phyloP scores from a whole-genome alignment of 768 basidiomycete species.

The Mycena belliarum region DNA sequence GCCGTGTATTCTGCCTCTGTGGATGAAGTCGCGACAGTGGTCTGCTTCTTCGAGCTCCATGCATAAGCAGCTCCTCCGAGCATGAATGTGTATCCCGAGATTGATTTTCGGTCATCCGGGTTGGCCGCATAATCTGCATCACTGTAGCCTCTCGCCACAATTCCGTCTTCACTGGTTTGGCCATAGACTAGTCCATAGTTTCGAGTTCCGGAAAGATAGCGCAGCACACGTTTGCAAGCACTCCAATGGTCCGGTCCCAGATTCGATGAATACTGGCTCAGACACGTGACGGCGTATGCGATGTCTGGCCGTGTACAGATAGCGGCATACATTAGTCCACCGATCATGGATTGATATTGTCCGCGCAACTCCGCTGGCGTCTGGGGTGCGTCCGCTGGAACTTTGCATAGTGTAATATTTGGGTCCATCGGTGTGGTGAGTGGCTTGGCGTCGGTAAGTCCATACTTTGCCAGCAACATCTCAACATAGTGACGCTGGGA shows the following conservation, averaged over 20 bases:
- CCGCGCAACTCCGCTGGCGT: background rate
- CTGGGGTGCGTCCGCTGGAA: background rate
- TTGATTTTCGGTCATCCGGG: slow-evolving; percentile 14
- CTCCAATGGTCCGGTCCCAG: slow-evolving; percentile 31
- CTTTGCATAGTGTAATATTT: slow-evolving; percentile 1
- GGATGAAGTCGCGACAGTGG: slow-evolving; percentile 23
- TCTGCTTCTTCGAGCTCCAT: slow-evolving; percentile 26
- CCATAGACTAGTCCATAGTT: slow-evolving; percentile 3
- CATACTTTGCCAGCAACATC: background rate
- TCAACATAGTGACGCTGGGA: slow-evolving; percentile 10
- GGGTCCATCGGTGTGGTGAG: slow-evolving; percentile 11
- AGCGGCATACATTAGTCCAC: slow-evolving; percentile 11
- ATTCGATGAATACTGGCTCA: slow-evolving; percentile 23
- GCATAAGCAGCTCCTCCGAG: slow-evolving; percentile 12
- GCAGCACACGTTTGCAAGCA: slow-evolving; percentile 32
- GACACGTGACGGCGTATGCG: slow-evolving; percentile 16
- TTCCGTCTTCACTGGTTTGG: background rate
- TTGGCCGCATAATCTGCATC: slow-evolving; percentile 12
- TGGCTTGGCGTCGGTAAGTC: slow-evolving; percentile 5
- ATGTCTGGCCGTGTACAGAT: slow-evolving; percentile 25
- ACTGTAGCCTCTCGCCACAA: background rate
- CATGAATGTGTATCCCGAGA: slow-evolving; percentile 11
- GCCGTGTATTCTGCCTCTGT: slow-evolving; percentile 32
- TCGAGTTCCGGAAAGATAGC: slow-evolving; percentile 34
- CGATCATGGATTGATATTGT: slow-evolving; percentile 6